Evolutionary conservation across 1,139 yeast genomes (phyloP), one percentile per base, ranked within the genome.

Genomic region (Blastobotrys petasosporus): DNA sequence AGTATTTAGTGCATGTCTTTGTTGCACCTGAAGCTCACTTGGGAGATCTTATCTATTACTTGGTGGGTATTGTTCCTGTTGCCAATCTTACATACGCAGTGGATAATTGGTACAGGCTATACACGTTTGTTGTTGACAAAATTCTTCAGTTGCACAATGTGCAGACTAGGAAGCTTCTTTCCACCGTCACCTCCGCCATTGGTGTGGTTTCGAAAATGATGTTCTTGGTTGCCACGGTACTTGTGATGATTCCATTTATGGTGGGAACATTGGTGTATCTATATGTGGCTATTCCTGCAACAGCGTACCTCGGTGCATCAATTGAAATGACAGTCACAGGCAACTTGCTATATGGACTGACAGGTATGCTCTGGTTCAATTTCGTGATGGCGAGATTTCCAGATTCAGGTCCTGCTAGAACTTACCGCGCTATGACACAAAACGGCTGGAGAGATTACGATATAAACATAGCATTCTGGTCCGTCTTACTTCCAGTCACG

Each of bases 371-470:
- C 13, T 29, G 35, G 15, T 17, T 39, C 17, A 43, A 44, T 29
- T n/a, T 39, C 11, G 40, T 44, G 5, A 15, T 40, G 12, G 5
- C 40, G 5, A 31, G 41, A 23, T 44, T 44, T 37, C 47, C 47
- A 17, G 38, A 39, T 12, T 44, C 47, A 2, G 33, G 37, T 7
- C 17, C 34, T 13, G 44, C 43, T 2, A 17, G n/a, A n/a, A 39
- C 41, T 23, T 39, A 35, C 33, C 39, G 44, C 7, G 41, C 30
- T 13, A 44, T 44, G 47, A 39, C 43, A 2, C 32, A 32, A 9
- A 40, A 35, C 12, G 56, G 56, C 4, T 51, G 54, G 54, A 17
- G 42, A 13, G 37, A 49, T n/a, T 53, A 53, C 37, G 49, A 54
- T 32, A 16, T 43, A 2, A 23, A 41, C 28, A 39, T 48, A 11